phyloP scores from a whole-genome alignment of 805 yeast genomes.

The Yarrowia sp. region DNA sequence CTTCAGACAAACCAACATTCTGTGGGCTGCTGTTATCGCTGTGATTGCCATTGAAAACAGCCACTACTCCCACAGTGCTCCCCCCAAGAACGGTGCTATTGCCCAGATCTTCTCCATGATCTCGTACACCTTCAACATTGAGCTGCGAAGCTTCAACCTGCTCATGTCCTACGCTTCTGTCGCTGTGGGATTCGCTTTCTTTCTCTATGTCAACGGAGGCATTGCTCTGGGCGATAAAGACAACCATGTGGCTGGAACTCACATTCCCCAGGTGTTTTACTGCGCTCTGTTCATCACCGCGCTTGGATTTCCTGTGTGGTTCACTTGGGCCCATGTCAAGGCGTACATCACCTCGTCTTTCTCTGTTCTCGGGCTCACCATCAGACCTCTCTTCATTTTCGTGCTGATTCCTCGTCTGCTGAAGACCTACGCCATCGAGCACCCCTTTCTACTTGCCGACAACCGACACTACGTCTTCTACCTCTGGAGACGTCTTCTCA shows the following conservation, averaged over 20 bases:
- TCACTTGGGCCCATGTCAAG: slow-evolving; percentile 49
- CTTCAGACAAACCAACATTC: slow-evolving; percentile 89
- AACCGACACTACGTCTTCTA: slow-evolving; percentile 94
- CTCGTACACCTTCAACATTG: slow-evolving; percentile 43
- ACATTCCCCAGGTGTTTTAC: slow-evolving; percentile 82
- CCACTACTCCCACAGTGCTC: slow-evolving; percentile 19
- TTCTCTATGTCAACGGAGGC: slow-evolving; percentile 75
- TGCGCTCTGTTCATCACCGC: slow-evolving; percentile 67
- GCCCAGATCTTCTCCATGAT: slow-evolving; percentile 7
- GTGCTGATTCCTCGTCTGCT: slow-evolving; percentile 19
- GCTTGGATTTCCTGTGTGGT: slow-evolving; percentile 81
- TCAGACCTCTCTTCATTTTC: slow-evolving; percentile 18
- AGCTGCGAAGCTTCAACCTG: slow-evolving; percentile 3
- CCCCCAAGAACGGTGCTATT: slow-evolving; percentile 20
- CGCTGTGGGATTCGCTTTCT: slow-evolving; percentile 60
- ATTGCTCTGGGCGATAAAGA: slow-evolving; percentile 91
- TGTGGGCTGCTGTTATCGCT: slow-evolving; percentile 77
- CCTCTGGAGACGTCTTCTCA: slow-evolving; percentile 71
- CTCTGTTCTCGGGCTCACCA: slow-evolving; percentile 35
- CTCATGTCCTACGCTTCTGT: slow-evolving; percentile 53
- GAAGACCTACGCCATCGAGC: slow-evolving; percentile 63
- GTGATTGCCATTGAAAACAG: slow-evolving; percentile 46
- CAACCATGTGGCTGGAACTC: slow-evolving; percentile 76
- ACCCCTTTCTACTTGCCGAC: slow-evolving; percentile 91
- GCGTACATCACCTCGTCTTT: slow-evolving; percentile 10